A percentile compares a stretch with the other conserved stretches of the same genome.
These are phyloP conservation scores for Phytophthora macrochlamydospora DNA, from an alignment of 352 stramenopile genomes.

Conservation along the genomic window DNA sequence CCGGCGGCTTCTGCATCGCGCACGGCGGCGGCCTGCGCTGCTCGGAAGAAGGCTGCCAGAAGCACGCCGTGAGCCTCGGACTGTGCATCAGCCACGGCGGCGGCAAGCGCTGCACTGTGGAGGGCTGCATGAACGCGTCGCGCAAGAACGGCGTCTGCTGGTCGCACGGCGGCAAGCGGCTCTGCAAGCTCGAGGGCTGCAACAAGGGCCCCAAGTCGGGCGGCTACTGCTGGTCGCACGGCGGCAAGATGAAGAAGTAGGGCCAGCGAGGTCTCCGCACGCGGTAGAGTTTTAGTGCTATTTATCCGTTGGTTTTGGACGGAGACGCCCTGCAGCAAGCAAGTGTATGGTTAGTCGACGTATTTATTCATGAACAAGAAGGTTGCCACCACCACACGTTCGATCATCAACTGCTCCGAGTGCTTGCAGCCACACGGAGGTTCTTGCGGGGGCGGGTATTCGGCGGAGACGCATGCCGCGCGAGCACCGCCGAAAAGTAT, in stretches of 20 bases:
- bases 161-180: conserved; percentile 80
- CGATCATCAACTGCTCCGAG: conserved; percentile 3
- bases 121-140: conserved; percentile 79
- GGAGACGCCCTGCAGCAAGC: conserved; percentile 11
- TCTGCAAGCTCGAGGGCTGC: conserved; percentile 79
- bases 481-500: not conserved
- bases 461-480: conserved; percentile 15
- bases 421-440: not conserved
- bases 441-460: conserved; percentile 6
- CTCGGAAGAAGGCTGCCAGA: conserved; percentile 70
- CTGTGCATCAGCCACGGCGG: conserved; percentile 88
- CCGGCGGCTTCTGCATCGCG: conserved; percentile 79
- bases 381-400: conserved; percentile 1
- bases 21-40: conserved; percentile 82
- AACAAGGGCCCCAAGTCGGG: conserved; percentile 85
- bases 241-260: conserved; percentile 87
- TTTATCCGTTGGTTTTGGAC: conserved; percentile 47
- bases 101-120: conserved; percentile 76
- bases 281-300: conserved; percentile 23
- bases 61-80: conserved; percentile 82
- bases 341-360: conserved; percentile 32
- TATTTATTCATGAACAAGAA: conserved; percentile 30
- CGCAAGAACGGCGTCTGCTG: conserved; percentile 86
- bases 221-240: conserved; percentile 85
- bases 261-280: not conserved